These are phyloP conservation scores for Trichoderma cornu-damae DNA, from an alignment of 2,329 filamentous ascomycete species.

Conservation along the genomic window DNA sequence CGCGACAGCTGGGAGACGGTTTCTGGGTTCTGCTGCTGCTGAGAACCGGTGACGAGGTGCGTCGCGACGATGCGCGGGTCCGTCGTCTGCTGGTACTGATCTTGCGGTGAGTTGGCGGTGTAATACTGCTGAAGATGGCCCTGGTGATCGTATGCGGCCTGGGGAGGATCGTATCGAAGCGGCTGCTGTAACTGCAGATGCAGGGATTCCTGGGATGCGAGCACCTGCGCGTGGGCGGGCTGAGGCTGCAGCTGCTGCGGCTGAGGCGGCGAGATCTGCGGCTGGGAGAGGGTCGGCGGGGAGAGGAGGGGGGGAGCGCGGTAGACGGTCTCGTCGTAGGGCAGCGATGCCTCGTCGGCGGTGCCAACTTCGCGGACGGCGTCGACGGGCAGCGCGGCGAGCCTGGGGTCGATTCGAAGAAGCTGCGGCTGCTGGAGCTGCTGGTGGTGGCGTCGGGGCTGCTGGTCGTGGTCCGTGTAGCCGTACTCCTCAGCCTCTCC, in stretches of 20 bases:
- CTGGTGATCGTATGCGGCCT: constrained; percentile 38
- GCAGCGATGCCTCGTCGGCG: constrained; percentile 38
- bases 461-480: constrained; percentile 33
- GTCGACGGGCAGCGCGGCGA: constrained; percentile 27
- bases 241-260: constrained; percentile 26
- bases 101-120: constrained; percentile 20
- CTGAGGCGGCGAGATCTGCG: constrained; percentile 21
- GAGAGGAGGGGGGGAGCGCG: constrained; percentile 32
- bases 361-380: constrained; percentile 45
- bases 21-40: constrained; percentile 46
- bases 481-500: constrained; percentile 38
- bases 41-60: constrained; percentile 32
- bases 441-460: not conserved
- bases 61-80: constrained; percentile 34
- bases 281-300: constrained; percentile 24
- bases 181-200: constrained; percentile 24
- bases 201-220: constrained; percentile 24
- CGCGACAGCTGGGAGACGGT: constrained; percentile 58
- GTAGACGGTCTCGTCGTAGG: constrained; percentile 44
- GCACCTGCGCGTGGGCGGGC: constrained; percentile 20
- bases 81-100: constrained; percentile 34
- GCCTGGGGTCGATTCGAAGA: constrained; percentile 28
- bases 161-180: constrained; percentile 30
- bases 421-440: constrained; percentile 20
- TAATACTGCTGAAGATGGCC: constrained; percentile 23